Conservation (phyloP, 2,329 filamentous ascomycete species). For the Beauveria bassiana region DNA sequence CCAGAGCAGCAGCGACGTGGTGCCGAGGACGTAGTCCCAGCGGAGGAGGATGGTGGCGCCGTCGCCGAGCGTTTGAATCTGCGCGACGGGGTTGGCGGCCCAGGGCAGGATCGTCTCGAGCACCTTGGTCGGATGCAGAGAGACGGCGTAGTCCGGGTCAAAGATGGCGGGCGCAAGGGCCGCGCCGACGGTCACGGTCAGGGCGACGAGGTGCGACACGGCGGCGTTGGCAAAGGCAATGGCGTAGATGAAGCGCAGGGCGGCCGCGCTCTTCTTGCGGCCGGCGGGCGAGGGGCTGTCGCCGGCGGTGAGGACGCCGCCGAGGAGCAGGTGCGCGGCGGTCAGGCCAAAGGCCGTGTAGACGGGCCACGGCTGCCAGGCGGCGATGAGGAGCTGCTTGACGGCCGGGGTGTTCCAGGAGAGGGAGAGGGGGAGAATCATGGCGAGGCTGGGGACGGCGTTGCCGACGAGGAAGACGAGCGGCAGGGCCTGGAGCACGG, state of each 20-base stretch:
- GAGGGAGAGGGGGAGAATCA: constrained; percentile 12
- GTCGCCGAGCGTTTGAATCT: constrained; percentile 13
- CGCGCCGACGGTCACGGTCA: constrained; percentile 7
- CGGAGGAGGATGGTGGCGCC: constrained; percentile 15
- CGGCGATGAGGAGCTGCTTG: constrained; percentile 16
- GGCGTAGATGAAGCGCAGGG: constrained; percentile 14
- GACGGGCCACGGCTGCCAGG: constrained; percentile 18
- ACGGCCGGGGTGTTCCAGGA: constrained; percentile 11
- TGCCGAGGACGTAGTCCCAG: constrained; percentile 17
- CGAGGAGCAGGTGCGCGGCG: not conserved
- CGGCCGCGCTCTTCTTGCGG: not conserved
- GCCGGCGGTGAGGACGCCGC: not conserved
- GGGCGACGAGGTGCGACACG: constrained; percentile 12
- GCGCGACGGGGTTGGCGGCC: constrained; percentile 4
- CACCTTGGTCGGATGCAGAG: constrained; percentile 14
- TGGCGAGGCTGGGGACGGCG: constrained; percentile 12
- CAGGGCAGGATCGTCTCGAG: constrained; percentile 14
- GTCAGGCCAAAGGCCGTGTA: constrained; percentile 14
- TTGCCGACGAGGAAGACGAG: constrained; percentile 13
- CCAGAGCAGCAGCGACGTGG: constrained; percentile 15
- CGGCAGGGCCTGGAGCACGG: constrained; percentile 13
- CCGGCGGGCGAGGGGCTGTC: not conserved
- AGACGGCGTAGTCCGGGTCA: not conserved
- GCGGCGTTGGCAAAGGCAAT: constrained; percentile 14
- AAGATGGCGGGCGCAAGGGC: constrained; percentile 13